Evolutionary conservation across 2,329 filamentous ascomycete genomes (phyloP).

Genomic region (Trichophyton benhamiae): DNA sequence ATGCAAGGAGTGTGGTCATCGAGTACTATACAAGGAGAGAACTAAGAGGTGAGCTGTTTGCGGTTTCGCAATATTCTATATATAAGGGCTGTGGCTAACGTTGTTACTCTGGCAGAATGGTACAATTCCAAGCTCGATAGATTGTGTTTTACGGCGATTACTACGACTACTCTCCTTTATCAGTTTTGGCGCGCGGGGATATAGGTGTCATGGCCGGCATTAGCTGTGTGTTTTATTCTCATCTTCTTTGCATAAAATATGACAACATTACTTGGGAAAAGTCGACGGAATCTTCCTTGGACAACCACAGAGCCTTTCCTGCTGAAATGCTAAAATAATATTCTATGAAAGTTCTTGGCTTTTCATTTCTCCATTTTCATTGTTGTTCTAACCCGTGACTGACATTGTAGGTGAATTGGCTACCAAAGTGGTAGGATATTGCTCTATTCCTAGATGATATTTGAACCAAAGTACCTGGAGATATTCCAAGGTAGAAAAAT

Average conservation of each 20-base stretch:
- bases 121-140: slow-evolving; percentile 92
- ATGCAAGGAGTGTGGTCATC: slow-evolving; percentile 86
- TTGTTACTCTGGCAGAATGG: slow-evolving; percentile 54
- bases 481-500: not conserved
- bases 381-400: not conserved
- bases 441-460: not conserved
- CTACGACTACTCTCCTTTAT: not conserved
- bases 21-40: slow-evolving; percentile 93
- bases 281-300: not conserved
- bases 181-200: not conserved
- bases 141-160: not conserved
- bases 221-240: not conserved
- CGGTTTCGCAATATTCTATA: slow-evolving; percentile 4
- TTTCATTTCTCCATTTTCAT: not conserved
- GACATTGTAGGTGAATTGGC: not conserved
- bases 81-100: slow-evolving; percentile 7
- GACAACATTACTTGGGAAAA: not conserved
- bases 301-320: not conserved
- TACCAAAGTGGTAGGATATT: not conserved
- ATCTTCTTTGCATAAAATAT: no score
- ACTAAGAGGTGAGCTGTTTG: slow-evolving; percentile 68
- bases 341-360: not conserved
- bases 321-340: not conserved
- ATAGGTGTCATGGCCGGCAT: not conserved
- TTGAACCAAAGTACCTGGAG: not conserved